Evolutionary conservation across 805 yeast species (phyloP).

Genomic region (Hanseniaspora vineae): DNA sequence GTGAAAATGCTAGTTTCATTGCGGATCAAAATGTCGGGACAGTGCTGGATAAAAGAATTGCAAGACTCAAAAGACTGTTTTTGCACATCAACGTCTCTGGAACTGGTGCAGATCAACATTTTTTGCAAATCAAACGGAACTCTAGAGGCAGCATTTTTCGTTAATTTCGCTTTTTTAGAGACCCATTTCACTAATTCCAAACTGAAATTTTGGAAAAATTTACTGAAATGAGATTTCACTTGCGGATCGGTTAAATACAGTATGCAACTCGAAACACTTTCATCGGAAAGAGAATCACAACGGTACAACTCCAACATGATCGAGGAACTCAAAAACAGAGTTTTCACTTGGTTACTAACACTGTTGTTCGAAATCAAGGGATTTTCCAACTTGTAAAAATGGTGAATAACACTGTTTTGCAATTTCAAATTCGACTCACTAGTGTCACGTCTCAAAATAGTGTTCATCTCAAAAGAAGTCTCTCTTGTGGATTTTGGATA

Average conservation of each 20-base stretch:
- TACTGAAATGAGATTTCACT: slow-evolving; percentile 52
- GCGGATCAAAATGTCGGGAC: slow-evolving; percentile 53
- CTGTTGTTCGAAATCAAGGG: background rate
- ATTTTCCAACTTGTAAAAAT: slow-evolving; percentile 12
- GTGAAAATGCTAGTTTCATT: slow-evolving; percentile 39
- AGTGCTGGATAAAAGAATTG: slow-evolving; percentile 44
- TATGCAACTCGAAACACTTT: slow-evolving; percentile 68
- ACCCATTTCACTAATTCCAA: background rate
- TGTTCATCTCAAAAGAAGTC: slow-evolving; percentile 82
- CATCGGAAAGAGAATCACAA: slow-evolving; percentile 38
- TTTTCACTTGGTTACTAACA: slow-evolving; percentile 39
- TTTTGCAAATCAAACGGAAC: background rate
- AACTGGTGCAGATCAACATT: background rate
- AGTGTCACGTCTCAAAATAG: slow-evolving; percentile 80
- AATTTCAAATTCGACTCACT: slow-evolving; percentile 68
- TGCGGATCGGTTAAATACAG: slow-evolving; percentile 82
- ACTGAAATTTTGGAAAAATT: slow-evolving; percentile 45
- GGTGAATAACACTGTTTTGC: slow-evolving; percentile 45
- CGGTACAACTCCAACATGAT: slow-evolving; percentile 68
- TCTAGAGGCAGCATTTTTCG: too few species aligned
- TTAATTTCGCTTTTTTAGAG: background rate
- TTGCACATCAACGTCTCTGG: slow-evolving; percentile 4
- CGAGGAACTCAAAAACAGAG: slow-evolving; percentile 80
- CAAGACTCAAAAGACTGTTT: slow-evolving; percentile 33
- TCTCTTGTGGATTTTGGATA: slow-evolving; percentile 72